Evolutionary conservation across 805 yeast species (phyloP), one percentile per base, ranked within the genome.

Genomic region (Suhomyces kilbournensis): DNA sequence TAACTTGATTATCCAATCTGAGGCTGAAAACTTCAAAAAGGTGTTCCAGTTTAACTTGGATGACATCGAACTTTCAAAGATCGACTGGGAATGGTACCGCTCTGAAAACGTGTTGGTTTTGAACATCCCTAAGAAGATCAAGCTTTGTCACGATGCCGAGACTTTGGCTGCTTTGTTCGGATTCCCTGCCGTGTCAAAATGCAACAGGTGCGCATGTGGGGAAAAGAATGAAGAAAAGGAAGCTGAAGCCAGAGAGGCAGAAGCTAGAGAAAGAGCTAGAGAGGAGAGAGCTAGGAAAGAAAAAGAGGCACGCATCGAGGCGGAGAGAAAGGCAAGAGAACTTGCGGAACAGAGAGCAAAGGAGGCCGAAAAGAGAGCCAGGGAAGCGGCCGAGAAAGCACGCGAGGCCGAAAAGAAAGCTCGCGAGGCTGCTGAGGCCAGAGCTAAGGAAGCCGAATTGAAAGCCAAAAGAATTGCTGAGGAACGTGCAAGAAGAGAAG

Each of bases 1-100:
- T 32, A 59, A 60, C 48, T 48, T 62, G 25, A 60, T 62, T 42
- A 55, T 62, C 17, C 59, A 62, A 43, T 62, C 65, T 7, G 48
- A 20, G 2, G 52, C 50, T 10, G 76, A 73, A 55, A 55, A 65
- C 19, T 73, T 73, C 57, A 64, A 59, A 46, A 66, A 67, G 51
- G 62, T 62, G 3, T 66, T 68, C 53, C 68, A 67, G 46, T 71
- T 74, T 47, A 63, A 60, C 50, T 52, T 64, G 23, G 56, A 63
- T 23, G 68, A 68, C 48, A 64, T 73, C 25, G 71, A 70, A 22
- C 58, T 71, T 23, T 51, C 60, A 7, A 56, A 62, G n/a, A 69
- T 73, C 32, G 66, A 68, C 55, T 72, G 74, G 69, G 69, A 71
- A 51, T 65, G 67, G 60, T 65, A 56, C 52, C 55, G 56, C 44